Conservation (phyloP, 2,329 filamentous ascomycete species). For the Nemania diffusa region DNA sequence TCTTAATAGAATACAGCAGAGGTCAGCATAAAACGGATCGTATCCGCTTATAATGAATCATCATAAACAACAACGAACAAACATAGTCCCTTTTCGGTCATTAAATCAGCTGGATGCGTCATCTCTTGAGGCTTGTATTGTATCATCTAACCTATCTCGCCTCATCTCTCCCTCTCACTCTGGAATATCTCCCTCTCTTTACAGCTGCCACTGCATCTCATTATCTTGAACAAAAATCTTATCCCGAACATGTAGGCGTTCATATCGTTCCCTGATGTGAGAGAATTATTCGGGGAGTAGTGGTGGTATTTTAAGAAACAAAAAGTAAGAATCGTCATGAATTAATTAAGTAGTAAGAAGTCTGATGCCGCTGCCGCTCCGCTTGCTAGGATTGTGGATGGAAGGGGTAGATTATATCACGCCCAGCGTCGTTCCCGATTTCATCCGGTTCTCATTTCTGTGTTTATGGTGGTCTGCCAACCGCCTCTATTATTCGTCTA, state of each 20-base stretch:
- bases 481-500: conserved; percentile 1
- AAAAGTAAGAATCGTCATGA: conserved; percentile 19
- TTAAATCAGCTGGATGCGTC: not conserved
- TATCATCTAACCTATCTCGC: not conserved
- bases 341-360: conserved; percentile 27
- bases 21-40: not conserved
- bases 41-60: not conserved
- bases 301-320: not conserved
- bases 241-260: not conserved
- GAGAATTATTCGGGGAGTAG: not conserved
- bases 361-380: not conserved
- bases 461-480: not conserved
- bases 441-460: conserved; percentile 3
- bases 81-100: not conserved
- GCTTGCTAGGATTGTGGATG: conserved; percentile 5
- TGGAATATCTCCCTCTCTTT: not conserved
- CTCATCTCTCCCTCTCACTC: not conserved
- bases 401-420: conserved; percentile 14
- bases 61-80: not conserved
- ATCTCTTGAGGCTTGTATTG: not conserved
- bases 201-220: not conserved
- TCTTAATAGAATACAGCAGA: not conserved
- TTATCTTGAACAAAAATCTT: not conserved
- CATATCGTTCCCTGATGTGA: conserved; percentile 2
- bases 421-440: conserved; percentile 21